These are phyloP conservation scores for Gymnopilus dilepis DNA, from an alignment of 768 basidiomycete species.

Conservation along the genomic window DNA sequence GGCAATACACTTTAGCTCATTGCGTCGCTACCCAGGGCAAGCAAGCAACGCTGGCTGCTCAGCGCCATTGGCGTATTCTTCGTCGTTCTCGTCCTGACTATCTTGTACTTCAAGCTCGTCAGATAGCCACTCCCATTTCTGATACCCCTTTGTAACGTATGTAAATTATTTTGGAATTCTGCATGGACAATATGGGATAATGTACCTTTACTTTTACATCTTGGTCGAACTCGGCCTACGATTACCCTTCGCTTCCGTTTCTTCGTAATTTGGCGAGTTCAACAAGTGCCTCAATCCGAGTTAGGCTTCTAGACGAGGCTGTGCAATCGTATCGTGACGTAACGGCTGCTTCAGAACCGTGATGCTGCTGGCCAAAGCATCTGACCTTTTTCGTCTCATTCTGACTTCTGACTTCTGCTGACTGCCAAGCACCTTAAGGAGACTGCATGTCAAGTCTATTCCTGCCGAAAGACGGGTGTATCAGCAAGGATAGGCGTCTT, in stretches of 20 bases:
- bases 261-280: too few species aligned
- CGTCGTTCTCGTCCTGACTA: conserved; percentile 71
- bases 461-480: neutral
- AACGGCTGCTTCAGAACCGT: too few species aligned
- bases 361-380: neutral
- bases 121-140: conserved; percentile 14
- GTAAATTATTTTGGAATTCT: conserved; percentile 4
- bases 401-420: neutral
- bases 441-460: neutral
- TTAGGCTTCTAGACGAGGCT: too few species aligned
- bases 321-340: too few species aligned
- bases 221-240: too few species aligned
- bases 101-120: conserved; percentile 66
- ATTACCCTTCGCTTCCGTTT: too few species aligned
- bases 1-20: neutral
- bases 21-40: conserved; percentile 54
- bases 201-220: neutral
- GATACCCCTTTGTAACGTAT: conserved; percentile 6
- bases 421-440: neutral
- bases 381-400: too few species aligned
- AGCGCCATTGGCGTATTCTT: conserved; percentile 79
- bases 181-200: neutral
- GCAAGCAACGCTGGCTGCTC: conserved; percentile 84
- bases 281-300: too few species aligned
- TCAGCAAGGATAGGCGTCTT: neutral